Evolutionary conservation across 257 asterid species (phyloP).

Genomic region (Ilex aquifolium): DNA sequence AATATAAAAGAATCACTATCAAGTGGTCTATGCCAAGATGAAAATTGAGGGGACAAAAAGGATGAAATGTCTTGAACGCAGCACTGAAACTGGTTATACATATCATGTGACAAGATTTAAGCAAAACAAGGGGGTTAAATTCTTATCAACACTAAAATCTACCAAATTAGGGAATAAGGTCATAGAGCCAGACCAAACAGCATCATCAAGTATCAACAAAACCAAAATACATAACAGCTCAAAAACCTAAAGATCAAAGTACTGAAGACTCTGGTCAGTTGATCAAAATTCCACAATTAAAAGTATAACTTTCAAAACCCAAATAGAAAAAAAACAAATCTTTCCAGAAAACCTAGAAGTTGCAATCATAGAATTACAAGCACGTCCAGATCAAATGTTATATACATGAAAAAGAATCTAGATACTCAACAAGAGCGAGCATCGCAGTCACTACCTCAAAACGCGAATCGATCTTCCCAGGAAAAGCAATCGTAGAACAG

Average conservation of each 20-base stretch:
- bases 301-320: no score
- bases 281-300: no score
- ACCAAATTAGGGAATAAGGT: neutral
- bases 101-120: neutral
- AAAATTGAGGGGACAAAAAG: conserved; percentile 1
- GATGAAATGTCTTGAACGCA: neutral
- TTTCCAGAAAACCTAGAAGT: neutral
- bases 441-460: conserved; percentile 11
- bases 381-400: conserved; percentile 3
- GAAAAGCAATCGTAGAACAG: neutral
- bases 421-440: neutral
- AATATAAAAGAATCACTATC: conserved; percentile 6
- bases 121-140: neutral
- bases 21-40: neutral
- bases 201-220: no score
- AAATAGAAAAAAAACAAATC: neutral
- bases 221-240: no score
- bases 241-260: no score
- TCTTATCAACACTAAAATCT: neutral
- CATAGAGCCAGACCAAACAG: no score
- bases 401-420: conserved; percentile 7
- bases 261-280: no score
- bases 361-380: neutral
- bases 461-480: neutral
- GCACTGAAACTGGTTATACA: neutral